Evolutionary conservation across 2,329 filamentous ascomycete species (phyloP).

Genomic region (Cordyceps militaris): DNA sequence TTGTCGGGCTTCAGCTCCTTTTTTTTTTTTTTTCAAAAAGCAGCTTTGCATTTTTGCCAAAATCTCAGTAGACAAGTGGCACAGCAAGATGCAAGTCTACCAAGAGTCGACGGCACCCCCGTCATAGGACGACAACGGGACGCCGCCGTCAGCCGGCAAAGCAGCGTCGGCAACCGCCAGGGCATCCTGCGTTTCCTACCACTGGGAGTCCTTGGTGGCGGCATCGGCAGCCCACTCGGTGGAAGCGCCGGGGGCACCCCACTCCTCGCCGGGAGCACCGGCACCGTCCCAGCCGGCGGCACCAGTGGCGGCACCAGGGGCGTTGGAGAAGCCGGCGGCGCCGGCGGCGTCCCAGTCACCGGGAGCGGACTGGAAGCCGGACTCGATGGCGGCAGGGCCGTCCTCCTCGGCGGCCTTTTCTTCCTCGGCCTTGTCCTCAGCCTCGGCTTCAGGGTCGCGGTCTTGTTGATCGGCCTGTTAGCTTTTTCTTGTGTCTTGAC

Average conservation of each 20-base stretch:
- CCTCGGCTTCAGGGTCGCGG: slow-evolving; percentile 98
- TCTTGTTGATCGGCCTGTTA: slow-evolving; percentile 39
- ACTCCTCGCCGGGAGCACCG: slow-evolving; percentile 53
- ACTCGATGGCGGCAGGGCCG: slow-evolving; percentile 69
- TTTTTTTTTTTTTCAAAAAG: not conserved
- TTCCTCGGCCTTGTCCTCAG: slow-evolving; percentile 93
- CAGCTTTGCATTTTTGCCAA: no score
- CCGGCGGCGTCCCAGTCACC: slow-evolving; percentile 74
- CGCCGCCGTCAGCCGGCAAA: slow-evolving; percentile 4
- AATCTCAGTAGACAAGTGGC: not conserved
- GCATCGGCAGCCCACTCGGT: slow-evolving; percentile 61
- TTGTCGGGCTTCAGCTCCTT: not conserved
- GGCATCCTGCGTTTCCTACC: slow-evolving; percentile 33
- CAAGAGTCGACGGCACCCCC: slow-evolving; percentile 8
- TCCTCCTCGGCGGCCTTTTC: slow-evolving; percentile 92
- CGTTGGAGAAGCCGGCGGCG: slow-evolving; percentile 61
- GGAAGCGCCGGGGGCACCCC: slow-evolving; percentile 57
- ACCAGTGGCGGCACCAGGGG: slow-evolving; percentile 31
- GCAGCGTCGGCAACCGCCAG: not conserved
- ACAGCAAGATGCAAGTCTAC: not conserved
- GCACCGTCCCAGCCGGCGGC: slow-evolving; percentile 52
- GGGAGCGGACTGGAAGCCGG: slow-evolving; percentile 59
- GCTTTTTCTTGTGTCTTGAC: not conserved
- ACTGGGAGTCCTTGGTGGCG: slow-evolving; percentile 49
- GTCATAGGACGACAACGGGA: not conserved